A percentile compares a stretch with the other conserved stretches of the same genome.
phyloP scores from a whole-genome alignment of 495 filamentous ascomycete genomes.

The Talaromyces borbonicus region DNA sequence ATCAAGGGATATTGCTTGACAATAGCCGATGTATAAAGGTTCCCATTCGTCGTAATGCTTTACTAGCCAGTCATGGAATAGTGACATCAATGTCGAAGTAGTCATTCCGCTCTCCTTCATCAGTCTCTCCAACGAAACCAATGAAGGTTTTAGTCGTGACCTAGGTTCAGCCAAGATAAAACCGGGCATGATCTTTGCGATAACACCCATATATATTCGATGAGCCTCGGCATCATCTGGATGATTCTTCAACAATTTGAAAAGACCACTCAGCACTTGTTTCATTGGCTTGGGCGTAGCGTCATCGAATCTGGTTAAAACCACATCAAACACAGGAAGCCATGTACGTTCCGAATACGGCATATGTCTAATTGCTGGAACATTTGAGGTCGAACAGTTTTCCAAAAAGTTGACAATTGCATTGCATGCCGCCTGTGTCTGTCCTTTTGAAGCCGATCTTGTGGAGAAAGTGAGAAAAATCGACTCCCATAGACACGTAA shows the following conservation, averaged over 20 bases:
- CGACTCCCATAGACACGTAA: slow-evolving; percentile 27
- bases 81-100: slow-evolving; percentile 20
- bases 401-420: slow-evolving; percentile 38
- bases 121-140: slow-evolving; percentile 33
- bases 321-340: slow-evolving; percentile 55
- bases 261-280: slow-evolving; percentile 55
- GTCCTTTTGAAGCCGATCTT: slow-evolving; percentile 26
- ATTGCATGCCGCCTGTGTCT: slow-evolving; percentile 36
- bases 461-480: slow-evolving; percentile 30
- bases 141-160: slow-evolving; percentile 30
- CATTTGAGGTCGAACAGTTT: slow-evolving; percentile 28
- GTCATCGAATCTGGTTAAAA: slow-evolving; percentile 63
- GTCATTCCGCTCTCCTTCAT: slow-evolving; percentile 28
- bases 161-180: slow-evolving; percentile 31
- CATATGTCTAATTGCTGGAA: slow-evolving; percentile 22
- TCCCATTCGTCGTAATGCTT: slow-evolving; percentile 21
- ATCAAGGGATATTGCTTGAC: slow-evolving; percentile 18
- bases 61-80: slow-evolving; percentile 25
- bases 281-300: slow-evolving; percentile 66
- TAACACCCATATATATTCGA: slow-evolving; percentile 15
- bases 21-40: slow-evolving; percentile 22
- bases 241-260: slow-evolving; percentile 40
- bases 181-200: slow-evolving; percentile 22
- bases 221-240: slow-evolving; percentile 21
- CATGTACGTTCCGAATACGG: slow-evolving; percentile 44